phyloP scores from a whole-genome alignment of 305 asterid genomes.

The Solanum chacoense region DNA sequence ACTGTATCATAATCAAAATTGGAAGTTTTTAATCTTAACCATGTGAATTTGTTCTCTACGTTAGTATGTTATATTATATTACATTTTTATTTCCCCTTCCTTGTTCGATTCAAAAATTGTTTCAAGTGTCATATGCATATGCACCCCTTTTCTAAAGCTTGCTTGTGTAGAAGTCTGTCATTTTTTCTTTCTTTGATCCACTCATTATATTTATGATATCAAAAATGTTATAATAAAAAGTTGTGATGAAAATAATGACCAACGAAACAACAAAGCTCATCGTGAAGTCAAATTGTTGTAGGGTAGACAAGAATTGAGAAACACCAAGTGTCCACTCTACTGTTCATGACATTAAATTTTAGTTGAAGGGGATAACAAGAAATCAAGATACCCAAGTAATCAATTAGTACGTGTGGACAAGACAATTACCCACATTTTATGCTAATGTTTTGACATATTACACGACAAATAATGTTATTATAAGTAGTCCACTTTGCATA shows the following conservation, averaged over 20 bases:
- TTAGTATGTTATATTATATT: too few relatives aligned
- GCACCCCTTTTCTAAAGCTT: not conserved
- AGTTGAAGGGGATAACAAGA: not conserved
- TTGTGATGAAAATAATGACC: fast-evolving
- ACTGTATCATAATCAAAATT: too few relatives aligned
- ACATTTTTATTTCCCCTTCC: not conserved
- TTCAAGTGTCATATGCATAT: not conserved
- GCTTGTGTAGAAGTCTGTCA: not conserved
- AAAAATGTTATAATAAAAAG: not conserved
- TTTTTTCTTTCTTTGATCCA: not conserved
- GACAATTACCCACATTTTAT: not conserved
- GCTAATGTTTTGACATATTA: not conserved
- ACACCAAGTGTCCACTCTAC: not conserved
- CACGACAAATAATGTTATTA: not conserved
- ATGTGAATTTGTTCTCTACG: too few relatives aligned
- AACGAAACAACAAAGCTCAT: not conserved
- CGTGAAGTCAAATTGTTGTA: not conserved
- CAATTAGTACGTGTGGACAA: not conserved
- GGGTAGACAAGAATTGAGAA: not conserved
- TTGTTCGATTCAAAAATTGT: not conserved
- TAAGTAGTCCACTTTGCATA: not conserved
- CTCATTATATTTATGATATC: not conserved
- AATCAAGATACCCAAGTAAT: not conserved
- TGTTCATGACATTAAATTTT: not conserved
- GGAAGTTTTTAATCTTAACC: too few relatives aligned